phyloP scores from a whole-genome alignment of 2,329 filamentous ascomycete genomes.

The Clonostachys byssicola region DNA sequence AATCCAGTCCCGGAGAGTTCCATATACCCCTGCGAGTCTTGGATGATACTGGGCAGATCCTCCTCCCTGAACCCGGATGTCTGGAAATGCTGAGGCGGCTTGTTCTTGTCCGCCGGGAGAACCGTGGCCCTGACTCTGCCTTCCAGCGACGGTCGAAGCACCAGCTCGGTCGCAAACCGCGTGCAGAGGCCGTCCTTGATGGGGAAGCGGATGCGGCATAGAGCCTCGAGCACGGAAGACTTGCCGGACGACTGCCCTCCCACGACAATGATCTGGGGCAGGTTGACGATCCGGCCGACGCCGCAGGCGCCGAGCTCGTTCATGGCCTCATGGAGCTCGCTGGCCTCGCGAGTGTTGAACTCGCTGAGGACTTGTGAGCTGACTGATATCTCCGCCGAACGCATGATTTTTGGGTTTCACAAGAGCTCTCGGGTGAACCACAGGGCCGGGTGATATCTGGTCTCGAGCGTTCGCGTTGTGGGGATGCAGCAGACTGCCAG shows the following conservation, averaged over 20 bases:
- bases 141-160: conserved; percentile 36
- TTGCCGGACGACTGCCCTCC: conserved; percentile 60
- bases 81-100: conserved; percentile 14
- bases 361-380: conserved; percentile 24
- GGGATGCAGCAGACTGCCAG: too few species aligned
- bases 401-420: too few species aligned
- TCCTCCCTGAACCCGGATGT: conserved; percentile 26
- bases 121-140: conserved; percentile 37
- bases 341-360: conserved; percentile 36
- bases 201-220: conserved; percentile 57
- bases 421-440: too few species aligned
- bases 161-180: conserved; percentile 56
- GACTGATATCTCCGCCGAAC: not conserved
- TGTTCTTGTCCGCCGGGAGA: conserved; percentile 17
- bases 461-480: too few species aligned
- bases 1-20: conserved; percentile 31
- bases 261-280: conserved; percentile 54
- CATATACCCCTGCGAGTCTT: conserved; percentile 46
- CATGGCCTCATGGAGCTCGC: conserved; percentile 46
- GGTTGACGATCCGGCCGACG: conserved; percentile 40
- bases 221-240: conserved; percentile 61
- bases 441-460: too few species aligned
- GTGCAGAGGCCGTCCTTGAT: conserved; percentile 53
- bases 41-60: conserved; percentile 42
- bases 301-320: conserved; percentile 46